Conservation (phyloP, 1,284 basidiomycete species). For the Cryptococcus sp. region DNA sequence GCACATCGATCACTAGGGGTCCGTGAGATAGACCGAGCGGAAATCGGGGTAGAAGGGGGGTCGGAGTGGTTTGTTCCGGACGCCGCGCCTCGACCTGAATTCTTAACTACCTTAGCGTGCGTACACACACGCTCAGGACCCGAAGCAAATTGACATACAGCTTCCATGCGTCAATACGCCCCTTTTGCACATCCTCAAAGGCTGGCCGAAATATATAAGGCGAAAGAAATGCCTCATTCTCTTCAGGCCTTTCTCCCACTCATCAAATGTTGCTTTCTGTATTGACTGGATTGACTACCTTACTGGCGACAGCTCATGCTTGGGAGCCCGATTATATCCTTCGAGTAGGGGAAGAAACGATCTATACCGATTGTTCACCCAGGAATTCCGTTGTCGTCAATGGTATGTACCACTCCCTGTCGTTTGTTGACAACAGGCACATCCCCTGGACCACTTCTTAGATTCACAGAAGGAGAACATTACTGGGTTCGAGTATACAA, state of each 20-base stretch:
- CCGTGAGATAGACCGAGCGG: too few relatives aligned
- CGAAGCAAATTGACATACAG: neutral
- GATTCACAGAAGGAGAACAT: conserved; percentile 6
- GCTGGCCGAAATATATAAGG: neutral
- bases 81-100: too few relatives aligned
- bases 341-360: conserved; percentile 5
- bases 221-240: neutral
- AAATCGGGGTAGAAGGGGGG: too few relatives aligned
- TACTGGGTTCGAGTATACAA: conserved; percentile 11
- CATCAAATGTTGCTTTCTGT: neutral
- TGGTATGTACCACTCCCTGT: conserved; percentile 1
- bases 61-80: too few relatives aligned
- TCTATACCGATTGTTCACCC: conserved; percentile 10
- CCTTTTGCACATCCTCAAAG: neutral
- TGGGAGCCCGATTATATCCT: conserved; percentile 14
- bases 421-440: conserved; percentile 5
- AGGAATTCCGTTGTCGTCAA: conserved; percentile 7
- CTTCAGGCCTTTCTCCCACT: neutral
- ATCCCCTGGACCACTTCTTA: conserved; percentile 6
- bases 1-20: too few relatives aligned
- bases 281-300: too few relatives aligned
- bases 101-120: too few relatives aligned
- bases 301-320: neutral
- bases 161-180: neutral
- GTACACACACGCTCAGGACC: neutral